Percentiles rank a stretch among this genome's conserved stretches.
phyloP scores from a whole-genome alignment of 495 filamentous ascomycete genomes.

The Rostrohypoxylon terebratum region DNA sequence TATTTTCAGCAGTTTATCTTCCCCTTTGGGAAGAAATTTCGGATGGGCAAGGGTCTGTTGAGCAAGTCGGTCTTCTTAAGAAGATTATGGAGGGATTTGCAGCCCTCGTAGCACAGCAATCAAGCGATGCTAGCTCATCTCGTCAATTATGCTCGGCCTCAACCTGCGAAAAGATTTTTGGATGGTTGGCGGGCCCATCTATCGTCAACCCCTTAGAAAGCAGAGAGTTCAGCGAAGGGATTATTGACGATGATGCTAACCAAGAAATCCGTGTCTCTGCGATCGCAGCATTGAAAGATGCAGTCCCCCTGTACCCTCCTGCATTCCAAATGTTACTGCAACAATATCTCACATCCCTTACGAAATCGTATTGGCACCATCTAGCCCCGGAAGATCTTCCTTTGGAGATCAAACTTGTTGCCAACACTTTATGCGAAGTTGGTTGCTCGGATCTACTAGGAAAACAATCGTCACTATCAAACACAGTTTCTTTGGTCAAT shows the following conservation, averaged over 20 bases:
- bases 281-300: slow-evolving; percentile 53
- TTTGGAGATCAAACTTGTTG: slow-evolving; percentile 40
- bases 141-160: slow-evolving; percentile 49
- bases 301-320: slow-evolving; percentile 52
- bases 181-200: slow-evolving; percentile 39
- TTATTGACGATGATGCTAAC: slow-evolving; percentile 43
- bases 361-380: slow-evolving; percentile 36
- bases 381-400: slow-evolving; percentile 33
- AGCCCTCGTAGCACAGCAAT: slow-evolving; percentile 52
- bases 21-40: slow-evolving; percentile 53
- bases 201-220: slow-evolving; percentile 41
- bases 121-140: slow-evolving; percentile 15
- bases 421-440: slow-evolving; percentile 38
- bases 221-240: slow-evolving; percentile 15
- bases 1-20: slow-evolving; percentile 57
- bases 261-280: slow-evolving; percentile 55
- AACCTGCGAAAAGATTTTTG: slow-evolving; percentile 52
- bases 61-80: slow-evolving; percentile 51
- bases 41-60: slow-evolving; percentile 37
- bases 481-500: slow-evolving; percentile 40
- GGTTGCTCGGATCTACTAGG: slow-evolving; percentile 13
- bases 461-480: slow-evolving; percentile 15
- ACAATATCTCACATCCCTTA: slow-evolving; percentile 43
- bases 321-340: slow-evolving; percentile 48
- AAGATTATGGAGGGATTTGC: slow-evolving; percentile 56